Base-by-base conservation (phyloP, 2,329 filamentous ascomycete species). In the Colletotrichum trifolii region DNA sequence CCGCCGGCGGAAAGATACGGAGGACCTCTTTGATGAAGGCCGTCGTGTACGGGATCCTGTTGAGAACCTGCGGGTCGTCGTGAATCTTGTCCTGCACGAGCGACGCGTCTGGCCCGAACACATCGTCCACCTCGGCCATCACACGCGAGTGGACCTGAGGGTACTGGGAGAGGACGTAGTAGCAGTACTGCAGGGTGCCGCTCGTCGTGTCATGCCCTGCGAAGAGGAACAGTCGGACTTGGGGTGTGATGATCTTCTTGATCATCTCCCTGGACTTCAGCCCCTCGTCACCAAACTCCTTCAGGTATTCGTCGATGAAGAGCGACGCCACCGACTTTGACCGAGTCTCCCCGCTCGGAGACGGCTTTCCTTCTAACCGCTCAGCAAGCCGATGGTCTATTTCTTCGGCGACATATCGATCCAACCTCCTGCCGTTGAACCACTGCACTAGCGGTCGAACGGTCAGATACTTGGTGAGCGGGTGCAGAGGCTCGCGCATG, bases 1-100 rank as follows among this genome's bases (percentile, higher is more conserved):
- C 79, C 0, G 82, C 84, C 1, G 85, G 80, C 5, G 85, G 84
- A 67, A 82, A 85, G 36, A 88, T 72, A 6, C 85, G 79, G 15
- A 88, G 74, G 0, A 80, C 76, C 73, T 89, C 86, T 68, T 86
- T 85, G 65, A 87, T 80, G 25, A 86, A 80, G 36, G 85, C 85
- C 6, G 73, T 74, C 3, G 84, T 85, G 70, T 85, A 87, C 0
- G 79, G 77, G 33, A 88, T 76, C 46, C 79, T 75, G 71, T 83
- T 85, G 54, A 88, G 75, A 4, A 83, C 75, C 34, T 77, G 71
- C 1, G 83, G 79, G 34, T 83, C 74, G 2, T 76, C 67, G 39
- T 75, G 72, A 17, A 88, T 75, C 35, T 76, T 71, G 2, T 72
- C 69, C 36, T 77, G 78, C 0, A 77, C 76, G 5, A 72, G 71